Percentiles rank a stretch among this genome's conserved stretches.
phyloP scores from a whole-genome alignment of 805 yeast genomes.

The Candida suzukii region DNA sequence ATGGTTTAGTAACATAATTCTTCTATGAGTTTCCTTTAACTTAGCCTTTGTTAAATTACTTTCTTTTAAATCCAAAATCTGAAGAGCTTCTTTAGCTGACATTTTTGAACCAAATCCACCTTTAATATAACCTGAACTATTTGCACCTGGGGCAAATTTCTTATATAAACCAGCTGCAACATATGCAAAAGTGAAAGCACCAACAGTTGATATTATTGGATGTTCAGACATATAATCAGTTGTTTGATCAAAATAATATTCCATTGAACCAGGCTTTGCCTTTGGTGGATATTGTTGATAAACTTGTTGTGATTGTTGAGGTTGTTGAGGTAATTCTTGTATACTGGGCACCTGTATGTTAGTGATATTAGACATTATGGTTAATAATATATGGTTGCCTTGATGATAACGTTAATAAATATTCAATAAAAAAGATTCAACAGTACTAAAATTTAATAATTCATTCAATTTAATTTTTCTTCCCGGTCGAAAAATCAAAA shows the following conservation, averaged over 20 bases:
- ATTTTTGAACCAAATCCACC: conserved; percentile 94
- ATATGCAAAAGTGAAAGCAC: conserved; percentile 58
- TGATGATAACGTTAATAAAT: too few species aligned
- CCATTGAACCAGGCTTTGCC: conserved; percentile 34
- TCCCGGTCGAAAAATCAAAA: too few species aligned
- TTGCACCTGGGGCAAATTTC: conserved; percentile 56
- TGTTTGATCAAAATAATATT: conserved; percentile 59
- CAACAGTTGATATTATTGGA: conserved; percentile 67
- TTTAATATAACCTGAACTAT: conserved; percentile 62
- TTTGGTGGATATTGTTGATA: conserved; percentile 15
- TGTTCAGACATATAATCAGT: conserved; percentile 61
- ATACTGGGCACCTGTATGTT: conserved; percentile 49
- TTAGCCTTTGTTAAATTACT: conserved; percentile 52
- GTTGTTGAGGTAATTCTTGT: conserved; percentile 32
- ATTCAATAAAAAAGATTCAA: too few species aligned
- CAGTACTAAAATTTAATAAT: too few species aligned
- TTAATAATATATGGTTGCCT: background rate
- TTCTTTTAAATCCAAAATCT: conserved; percentile 71
- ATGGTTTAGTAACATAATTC: conserved; percentile 81
- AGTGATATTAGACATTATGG: conserved; percentile 20
- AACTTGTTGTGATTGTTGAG: conserved; percentile 17
- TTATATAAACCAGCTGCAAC: conserved; percentile 63
- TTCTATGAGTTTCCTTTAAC: conserved; percentile 74
- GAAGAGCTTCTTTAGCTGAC: conserved; percentile 84
- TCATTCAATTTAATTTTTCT: too few species aligned